Conservation (phyloP, 805 yeast genomes). For the Soucietia sequanensis region DNA sequence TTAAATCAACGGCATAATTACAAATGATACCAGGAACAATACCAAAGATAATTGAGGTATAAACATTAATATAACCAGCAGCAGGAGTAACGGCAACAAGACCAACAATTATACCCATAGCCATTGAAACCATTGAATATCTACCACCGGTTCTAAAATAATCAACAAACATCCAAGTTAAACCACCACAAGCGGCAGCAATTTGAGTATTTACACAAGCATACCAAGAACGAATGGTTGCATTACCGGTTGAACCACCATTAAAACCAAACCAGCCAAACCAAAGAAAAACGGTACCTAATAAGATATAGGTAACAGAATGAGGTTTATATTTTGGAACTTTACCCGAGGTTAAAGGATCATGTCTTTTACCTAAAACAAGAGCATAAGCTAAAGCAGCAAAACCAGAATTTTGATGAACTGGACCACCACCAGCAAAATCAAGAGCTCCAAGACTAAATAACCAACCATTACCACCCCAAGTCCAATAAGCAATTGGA, state of each 20-base stretch:
- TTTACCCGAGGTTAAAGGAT: conserved; percentile 63
- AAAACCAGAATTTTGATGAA: conserved; percentile 90
- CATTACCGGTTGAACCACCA: conserved; percentile 96
- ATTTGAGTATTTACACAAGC: conserved; percentile 90
- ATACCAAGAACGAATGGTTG: conserved; percentile 90
- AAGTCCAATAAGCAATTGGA: conserved; percentile 96
- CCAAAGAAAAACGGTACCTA: conserved; percentile 95
- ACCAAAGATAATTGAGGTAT: conserved; percentile 85
- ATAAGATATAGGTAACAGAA: conserved; percentile 82
- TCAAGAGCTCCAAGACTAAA: conserved; percentile 80
- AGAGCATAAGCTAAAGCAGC: conserved; percentile 95
- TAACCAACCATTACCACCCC: conserved; percentile 95
- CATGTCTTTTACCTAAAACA: conserved; percentile 88
- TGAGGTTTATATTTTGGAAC: conserved; percentile 93
- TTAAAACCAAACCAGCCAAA: conserved; percentile 99
- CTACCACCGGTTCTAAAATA: conserved; percentile 80
- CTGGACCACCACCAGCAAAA: conserved; percentile 99
- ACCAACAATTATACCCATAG: conserved; percentile 93
- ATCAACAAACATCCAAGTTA: conserved; percentile 93
- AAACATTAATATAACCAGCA: conserved; percentile 93
- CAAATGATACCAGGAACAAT: conserved; percentile 72
- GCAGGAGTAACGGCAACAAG: conserved; percentile 95
- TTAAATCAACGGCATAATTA: conserved; percentile 83
- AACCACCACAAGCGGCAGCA: conserved; percentile 91
- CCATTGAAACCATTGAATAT: conserved; percentile 92